phyloP scores from a whole-genome alignment of 176 grass and related monocot species.

The Neostapfia colusana region DNA sequence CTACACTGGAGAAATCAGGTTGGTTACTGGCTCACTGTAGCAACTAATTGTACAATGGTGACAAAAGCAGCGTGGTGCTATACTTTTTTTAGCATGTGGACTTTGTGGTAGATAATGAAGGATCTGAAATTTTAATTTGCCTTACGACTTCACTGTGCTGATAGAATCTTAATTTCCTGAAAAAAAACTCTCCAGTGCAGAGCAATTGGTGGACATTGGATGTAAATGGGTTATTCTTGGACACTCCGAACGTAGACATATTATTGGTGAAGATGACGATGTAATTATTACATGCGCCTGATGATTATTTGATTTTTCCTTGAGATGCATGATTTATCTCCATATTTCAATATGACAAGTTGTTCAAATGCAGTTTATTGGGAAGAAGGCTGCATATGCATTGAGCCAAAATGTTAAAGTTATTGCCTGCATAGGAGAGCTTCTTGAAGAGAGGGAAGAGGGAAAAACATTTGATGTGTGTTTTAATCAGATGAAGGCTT shows the following conservation, averaged over 20 bases:
- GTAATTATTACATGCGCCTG: conserved; percentile 42
- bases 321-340: not conserved
- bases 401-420: conserved; percentile 97
- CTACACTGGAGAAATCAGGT: conserved; percentile 96
- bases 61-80: not conserved
- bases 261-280: conserved; percentile 89
- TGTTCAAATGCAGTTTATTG: conserved; percentile 73
- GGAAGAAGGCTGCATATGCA: conserved; percentile 94
- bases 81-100: not conserved
- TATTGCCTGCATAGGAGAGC: conserved; percentile 95
- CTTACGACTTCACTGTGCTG: not conserved
- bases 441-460: conserved; percentile 92
- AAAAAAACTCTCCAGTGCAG: conserved; percentile 48
- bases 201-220: conserved; percentile 91
- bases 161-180: not conserved
- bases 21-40: not conserved
- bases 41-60: not conserved
- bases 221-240: conserved; percentile 97
- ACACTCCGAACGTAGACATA: conserved; percentile 81
- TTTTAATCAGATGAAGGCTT: conserved; percentile 92
- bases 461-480: conserved; percentile 99
- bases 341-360: not conserved
- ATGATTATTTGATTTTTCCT: not conserved
- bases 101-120: not conserved
- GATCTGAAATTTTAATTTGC: conserved; percentile 14